Evolutionary conservation across 768 basidiomycete genomes (phyloP).

Genomic region (Baorangia bicolor): DNA sequence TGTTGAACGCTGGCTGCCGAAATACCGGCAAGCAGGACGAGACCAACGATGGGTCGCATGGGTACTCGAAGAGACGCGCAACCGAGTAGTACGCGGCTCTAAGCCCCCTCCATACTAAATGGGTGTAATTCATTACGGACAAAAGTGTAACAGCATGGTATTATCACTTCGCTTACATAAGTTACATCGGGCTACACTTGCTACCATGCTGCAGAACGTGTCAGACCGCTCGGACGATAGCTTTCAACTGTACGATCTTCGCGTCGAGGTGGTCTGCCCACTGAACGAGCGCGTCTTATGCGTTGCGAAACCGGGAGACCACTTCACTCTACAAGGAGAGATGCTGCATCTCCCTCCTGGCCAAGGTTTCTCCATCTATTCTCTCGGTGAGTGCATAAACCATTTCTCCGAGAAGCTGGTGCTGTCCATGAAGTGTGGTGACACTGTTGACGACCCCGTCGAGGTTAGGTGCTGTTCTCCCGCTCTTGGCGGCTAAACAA

Average conservation of each 20-base stretch:
- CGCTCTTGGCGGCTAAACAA: slow-evolving; percentile 69
- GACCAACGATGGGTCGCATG: too few species aligned
- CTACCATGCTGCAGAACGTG: background rate
- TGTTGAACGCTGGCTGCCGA: too few species aligned
- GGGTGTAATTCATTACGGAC: too few species aligned
- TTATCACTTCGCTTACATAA: too few species aligned
- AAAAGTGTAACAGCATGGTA: too few species aligned
- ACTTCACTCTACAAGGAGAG: slow-evolving; percentile 63
- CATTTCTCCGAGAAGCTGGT: too few species aligned
- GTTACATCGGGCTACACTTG: too few species aligned
- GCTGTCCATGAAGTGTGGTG: background rate
- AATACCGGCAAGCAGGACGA: too few species aligned
- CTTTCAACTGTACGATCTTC: slow-evolving; percentile 64
- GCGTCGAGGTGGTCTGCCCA: slow-evolving; percentile 61
- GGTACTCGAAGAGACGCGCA: too few species aligned
- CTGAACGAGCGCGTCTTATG: slow-evolving; percentile 56
- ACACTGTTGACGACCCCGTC: background rate
- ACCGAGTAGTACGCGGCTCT: too few species aligned
- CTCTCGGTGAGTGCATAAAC: slow-evolving; percentile 41
- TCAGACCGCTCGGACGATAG: slow-evolving; percentile 33
- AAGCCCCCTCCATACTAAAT: too few species aligned
- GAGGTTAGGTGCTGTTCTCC: slow-evolving; percentile 54
- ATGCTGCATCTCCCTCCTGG: slow-evolving; percentile 58
- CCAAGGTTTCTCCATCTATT: slow-evolving; percentile 71
- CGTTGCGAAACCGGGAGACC: slow-evolving; percentile 62